Conservation (phyloP, 495 filamentous ascomycete genomes). For the Poronia punctata region DNA sequence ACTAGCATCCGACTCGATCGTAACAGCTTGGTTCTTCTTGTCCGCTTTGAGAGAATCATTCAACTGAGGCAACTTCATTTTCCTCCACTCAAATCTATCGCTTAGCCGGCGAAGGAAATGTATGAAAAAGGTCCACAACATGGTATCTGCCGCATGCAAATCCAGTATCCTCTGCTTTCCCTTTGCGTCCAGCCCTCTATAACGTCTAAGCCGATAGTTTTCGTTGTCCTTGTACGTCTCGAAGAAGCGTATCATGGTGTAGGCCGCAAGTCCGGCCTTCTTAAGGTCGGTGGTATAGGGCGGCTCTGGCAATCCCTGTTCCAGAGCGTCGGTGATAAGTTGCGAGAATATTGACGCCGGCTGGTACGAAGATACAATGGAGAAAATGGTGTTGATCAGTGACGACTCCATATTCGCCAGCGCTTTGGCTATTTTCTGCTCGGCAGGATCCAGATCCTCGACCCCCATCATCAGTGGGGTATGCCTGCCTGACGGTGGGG, state of each 20-base stretch:
- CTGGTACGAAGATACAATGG: neutral
- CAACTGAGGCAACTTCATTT: neutral
- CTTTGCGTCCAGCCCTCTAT: conserved; percentile 12
- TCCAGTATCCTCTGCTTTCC: neutral
- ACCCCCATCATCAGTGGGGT: conserved; percentile 11
- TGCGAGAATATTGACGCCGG: conserved; percentile 7
- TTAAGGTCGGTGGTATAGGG: conserved; percentile 9
- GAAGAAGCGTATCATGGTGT: conserved; percentile 16
- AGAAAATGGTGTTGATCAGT: conserved; percentile 10
- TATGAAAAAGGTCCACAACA: conserved; percentile 1
- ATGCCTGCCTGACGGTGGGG: too few relatives aligned
- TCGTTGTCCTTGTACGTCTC: conserved; percentile 10
- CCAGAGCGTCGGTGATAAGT: neutral
- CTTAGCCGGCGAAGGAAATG: conserved; percentile 14
- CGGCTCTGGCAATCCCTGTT: conserved; percentile 10
- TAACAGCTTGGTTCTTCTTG: neutral
- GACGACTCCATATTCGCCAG: conserved; percentile 8
- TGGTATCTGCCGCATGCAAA: neutral
- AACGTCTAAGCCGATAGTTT: conserved; percentile 5
- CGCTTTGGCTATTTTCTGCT: conserved; percentile 11
- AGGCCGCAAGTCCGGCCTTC: conserved; percentile 5
- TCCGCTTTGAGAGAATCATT: too few relatives aligned
- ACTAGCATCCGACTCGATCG: neutral
- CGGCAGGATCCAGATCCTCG: conserved; percentile 14
- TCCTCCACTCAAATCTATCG: conserved; percentile 19